A percentile compares a stretch with the other conserved stretches of the same genome.
Evolutionary conservation across 306 rosid species (phyloP).

Genomic region (Citrullus mucosospermus): DNA sequence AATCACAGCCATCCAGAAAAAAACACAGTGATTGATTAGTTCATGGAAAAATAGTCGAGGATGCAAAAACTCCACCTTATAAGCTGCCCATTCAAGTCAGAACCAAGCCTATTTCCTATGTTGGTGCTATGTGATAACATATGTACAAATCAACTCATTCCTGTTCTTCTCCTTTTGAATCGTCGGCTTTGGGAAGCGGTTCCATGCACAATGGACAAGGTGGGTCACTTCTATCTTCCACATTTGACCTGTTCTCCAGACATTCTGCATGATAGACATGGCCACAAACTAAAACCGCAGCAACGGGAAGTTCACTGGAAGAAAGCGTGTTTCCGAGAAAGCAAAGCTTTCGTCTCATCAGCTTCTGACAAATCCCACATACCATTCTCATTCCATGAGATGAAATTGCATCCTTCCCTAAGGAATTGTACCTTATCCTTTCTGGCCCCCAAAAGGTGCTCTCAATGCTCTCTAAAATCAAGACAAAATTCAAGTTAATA

Average conservation of each 20-base stretch:
- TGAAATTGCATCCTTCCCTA: constrained; percentile 27
- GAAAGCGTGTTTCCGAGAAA: constrained; percentile 33
- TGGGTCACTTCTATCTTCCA: constrained; percentile 55
- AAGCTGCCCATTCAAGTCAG: not conserved
- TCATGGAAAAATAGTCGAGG: constrained; percentile 1
- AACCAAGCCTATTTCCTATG: not conserved
- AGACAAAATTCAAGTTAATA: not conserved
- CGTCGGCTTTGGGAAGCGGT: constrained; percentile 14
- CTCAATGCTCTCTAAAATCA: constrained; percentile 34
- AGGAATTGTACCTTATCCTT: constrained; percentile 49
- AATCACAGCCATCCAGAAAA: not conserved
- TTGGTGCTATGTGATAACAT: not conserved
- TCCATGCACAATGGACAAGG: constrained; percentile 52
- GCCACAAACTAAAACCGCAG: constrained; percentile 78
- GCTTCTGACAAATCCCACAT: constrained; percentile 66
- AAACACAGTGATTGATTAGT: not conserved
- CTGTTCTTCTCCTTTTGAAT: constrained; percentile 16
- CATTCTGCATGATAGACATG: constrained; percentile 84
- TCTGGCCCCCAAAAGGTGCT: constrained; percentile 43
- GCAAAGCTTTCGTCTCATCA: constrained; percentile 38
- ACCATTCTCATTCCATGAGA: constrained; percentile 32
- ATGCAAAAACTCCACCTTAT: not conserved
- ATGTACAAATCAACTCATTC: constrained; percentile 8
- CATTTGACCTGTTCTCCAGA: constrained; percentile 51
- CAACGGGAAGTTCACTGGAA: constrained; percentile 46